Evolutionary conservation across 108 stramenopile species (phyloP).

Genomic region (Fistulifera solaris): DNA sequence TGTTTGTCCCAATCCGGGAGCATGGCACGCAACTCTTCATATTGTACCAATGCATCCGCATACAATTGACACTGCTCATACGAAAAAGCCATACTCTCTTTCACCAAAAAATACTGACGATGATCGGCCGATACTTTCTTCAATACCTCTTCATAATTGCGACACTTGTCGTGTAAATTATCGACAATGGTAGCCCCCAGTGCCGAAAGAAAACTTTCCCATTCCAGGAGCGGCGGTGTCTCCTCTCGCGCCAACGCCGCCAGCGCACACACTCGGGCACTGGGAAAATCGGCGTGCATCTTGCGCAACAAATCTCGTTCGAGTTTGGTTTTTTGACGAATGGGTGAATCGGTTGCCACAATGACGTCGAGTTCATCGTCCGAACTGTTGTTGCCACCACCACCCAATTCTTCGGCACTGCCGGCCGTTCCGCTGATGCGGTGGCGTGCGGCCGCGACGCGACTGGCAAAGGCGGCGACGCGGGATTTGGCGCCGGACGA

Average conservation of each 20-base stretch:
- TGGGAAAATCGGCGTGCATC: slow-evolving; percentile 65
- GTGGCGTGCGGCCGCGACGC: neutral
- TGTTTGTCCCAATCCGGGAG: slow-evolving; percentile 38
- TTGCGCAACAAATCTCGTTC: slow-evolving; percentile 54
- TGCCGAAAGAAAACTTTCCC: slow-evolving; percentile 56
- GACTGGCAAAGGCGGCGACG: neutral
- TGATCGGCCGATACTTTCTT: slow-evolving; percentile 27
- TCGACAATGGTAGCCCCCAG: slow-evolving; percentile 51
- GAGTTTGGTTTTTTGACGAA: slow-evolving; percentile 20
- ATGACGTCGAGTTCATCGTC: slow-evolving; percentile 7
- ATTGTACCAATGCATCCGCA: slow-evolving; percentile 66
- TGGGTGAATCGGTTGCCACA: neutral
- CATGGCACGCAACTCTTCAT: slow-evolving; percentile 65
- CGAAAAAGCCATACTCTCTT: slow-evolving; percentile 72
- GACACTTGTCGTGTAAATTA: slow-evolving; percentile 63
- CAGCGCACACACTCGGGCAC: slow-evolving; percentile 52
- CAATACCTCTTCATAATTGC: slow-evolving; percentile 65
- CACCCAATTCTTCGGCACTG: no score
- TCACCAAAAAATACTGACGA: slow-evolving; percentile 69
- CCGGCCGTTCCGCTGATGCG: neutral
- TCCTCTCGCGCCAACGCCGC: slow-evolving; percentile 38
- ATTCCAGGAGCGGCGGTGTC: slow-evolving; percentile 38
- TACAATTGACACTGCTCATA: slow-evolving; percentile 78
- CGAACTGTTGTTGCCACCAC: slow-evolving; percentile 6
- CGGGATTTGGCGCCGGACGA: neutral